Conservation (phyloP, 495 filamentous ascomycete genomes). For the Neurospora discreta region DNA sequence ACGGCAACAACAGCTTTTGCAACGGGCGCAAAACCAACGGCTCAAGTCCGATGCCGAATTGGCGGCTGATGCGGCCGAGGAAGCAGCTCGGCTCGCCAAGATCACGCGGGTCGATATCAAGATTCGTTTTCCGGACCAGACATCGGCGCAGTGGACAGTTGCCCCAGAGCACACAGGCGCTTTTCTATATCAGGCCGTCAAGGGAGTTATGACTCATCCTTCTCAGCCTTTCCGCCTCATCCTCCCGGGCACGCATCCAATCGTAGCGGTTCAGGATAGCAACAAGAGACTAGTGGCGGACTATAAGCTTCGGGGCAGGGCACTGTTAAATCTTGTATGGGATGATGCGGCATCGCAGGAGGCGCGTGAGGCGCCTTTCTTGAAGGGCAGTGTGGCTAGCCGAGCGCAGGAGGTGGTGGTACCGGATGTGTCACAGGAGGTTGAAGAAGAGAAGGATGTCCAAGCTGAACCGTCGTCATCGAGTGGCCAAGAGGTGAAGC, state of each 20-base stretch:
- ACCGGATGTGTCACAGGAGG: slow-evolving; percentile 29
- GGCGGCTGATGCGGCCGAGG: slow-evolving; percentile 43
- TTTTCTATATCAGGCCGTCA: slow-evolving; percentile 57
- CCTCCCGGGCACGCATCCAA: slow-evolving; percentile 21
- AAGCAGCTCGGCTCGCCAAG: slow-evolving; percentile 49
- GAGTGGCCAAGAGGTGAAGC: slow-evolving; percentile 30
- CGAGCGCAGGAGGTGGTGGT: slow-evolving; percentile 54
- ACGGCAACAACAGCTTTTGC: slow-evolving; percentile 62
- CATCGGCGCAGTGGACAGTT: slow-evolving; percentile 54
- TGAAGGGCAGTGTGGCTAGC: slow-evolving; percentile 56
- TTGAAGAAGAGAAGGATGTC: slow-evolving; percentile 31
- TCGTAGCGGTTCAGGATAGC: slow-evolving; percentile 17
- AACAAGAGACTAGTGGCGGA: slow-evolving; percentile 53
- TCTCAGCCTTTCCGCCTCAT: slow-evolving; percentile 39
- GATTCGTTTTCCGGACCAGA: slow-evolving; percentile 79
- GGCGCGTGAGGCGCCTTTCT: slow-evolving; percentile 39
- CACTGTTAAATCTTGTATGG: slow-evolving; percentile 74
- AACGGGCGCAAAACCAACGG: slow-evolving; percentile 52
- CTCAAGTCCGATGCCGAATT: slow-evolving; percentile 59
- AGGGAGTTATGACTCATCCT: slow-evolving; percentile 35
- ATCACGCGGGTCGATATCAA: slow-evolving; percentile 63
- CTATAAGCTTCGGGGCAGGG: slow-evolving; percentile 54
- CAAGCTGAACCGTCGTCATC: slow-evolving; percentile 16
- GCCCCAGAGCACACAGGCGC: slow-evolving; percentile 50
- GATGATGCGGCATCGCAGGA: slow-evolving; percentile 40